A percentile compares a stretch with the other conserved stretches of the same genome.
Conservation (phyloP, 2,329 filamentous ascomycete species). For the Neospermospora avenae region DNA sequence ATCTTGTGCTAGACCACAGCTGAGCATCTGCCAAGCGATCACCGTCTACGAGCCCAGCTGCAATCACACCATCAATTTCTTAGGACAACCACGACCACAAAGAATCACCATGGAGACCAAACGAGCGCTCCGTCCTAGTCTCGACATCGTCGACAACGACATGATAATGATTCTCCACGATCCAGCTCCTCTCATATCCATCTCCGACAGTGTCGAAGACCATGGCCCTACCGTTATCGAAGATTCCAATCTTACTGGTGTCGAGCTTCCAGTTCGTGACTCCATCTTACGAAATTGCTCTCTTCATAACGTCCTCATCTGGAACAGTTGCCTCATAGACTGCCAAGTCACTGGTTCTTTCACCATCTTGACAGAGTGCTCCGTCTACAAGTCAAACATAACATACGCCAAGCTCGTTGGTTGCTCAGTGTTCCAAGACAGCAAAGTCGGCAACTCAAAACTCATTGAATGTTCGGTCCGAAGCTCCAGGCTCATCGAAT, state of each 20-base stretch:
- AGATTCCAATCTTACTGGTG: background rate
- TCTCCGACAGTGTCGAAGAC: background rate
- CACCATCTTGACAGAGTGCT: background rate
- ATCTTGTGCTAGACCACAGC: no score
- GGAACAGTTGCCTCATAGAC: background rate
- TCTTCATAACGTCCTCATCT: background rate
- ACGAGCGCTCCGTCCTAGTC: background rate
- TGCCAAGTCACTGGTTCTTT: background rate
- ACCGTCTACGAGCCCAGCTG: no score
- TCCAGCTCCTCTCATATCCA: background rate
- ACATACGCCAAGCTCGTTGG: background rate
- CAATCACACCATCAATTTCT: no score
- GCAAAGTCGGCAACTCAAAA: background rate
- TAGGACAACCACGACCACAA: background rate
- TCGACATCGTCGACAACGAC: background rate
- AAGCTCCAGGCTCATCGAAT: background rate
- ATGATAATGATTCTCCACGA: background rate
- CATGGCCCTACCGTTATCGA: background rate
- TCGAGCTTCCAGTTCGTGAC: background rate
- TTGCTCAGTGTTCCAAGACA: background rate
- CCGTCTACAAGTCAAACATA: background rate
- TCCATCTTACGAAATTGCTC: background rate
- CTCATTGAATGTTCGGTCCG: background rate
- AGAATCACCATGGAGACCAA: background rate
- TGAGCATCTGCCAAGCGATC: no score